Conservation (phyloP, 2,329 filamentous ascomycete genomes). For the Magnaporthiopsis rhizophila region DNA sequence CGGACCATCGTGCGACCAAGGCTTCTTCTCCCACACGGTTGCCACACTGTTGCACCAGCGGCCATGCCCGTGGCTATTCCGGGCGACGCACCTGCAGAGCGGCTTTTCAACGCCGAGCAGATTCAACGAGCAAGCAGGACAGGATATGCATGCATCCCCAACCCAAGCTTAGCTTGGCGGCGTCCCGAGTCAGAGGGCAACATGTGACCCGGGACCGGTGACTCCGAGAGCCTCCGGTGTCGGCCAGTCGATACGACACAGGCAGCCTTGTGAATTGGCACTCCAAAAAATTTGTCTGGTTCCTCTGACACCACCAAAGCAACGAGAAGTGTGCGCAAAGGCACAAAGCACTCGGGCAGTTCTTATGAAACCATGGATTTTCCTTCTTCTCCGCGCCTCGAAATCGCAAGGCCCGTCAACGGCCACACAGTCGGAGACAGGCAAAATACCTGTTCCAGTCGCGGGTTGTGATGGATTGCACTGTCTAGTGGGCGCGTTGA, state of each 20-base stretch:
- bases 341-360: constrained; percentile 43
- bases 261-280: neutral
- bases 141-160: no score
- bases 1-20: no score
- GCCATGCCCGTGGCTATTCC: no score
- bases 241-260: neutral
- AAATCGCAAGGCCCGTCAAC: constrained; percentile 59
- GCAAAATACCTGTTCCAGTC: constrained; percentile 61
- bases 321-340: constrained; percentile 35
- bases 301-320: constrained; percentile 80
- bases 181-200: no score
- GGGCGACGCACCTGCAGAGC: no score
- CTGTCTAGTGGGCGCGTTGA: constrained; percentile 78
- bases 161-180: no score
- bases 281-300: constrained; percentile 50
- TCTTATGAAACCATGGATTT: constrained; percentile 45
- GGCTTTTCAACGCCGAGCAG: no score
- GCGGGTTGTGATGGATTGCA: constrained; percentile 62
- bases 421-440: constrained; percentile 43
- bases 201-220: no score
- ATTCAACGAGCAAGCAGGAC: no score
- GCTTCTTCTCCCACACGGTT: no score
- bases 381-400: constrained; percentile 44
- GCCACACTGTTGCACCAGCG: no score
- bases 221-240: no score